These are phyloP conservation scores for Spiraea crenata DNA, from an alignment of 331 rosid genomes.

Conservation along the genomic window DNA sequence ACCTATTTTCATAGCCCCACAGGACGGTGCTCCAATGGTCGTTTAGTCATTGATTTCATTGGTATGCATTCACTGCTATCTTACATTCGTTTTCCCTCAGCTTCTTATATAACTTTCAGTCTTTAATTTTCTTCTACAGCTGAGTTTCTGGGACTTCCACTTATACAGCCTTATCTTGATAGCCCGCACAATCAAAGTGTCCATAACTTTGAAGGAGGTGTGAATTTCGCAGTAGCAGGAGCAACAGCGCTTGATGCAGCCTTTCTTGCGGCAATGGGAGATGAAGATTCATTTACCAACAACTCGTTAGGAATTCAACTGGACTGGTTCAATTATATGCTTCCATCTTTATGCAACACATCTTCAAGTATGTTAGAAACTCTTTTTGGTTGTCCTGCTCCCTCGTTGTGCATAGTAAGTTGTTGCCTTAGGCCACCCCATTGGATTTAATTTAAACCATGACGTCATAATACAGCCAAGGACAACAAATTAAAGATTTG, in stretches of 20 bases:
- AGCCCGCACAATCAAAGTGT: neutral
- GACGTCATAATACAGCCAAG: too few relatives aligned
- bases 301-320: slow-evolving; percentile 45
- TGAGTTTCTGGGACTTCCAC: slow-evolving; percentile 35
- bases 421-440: too few relatives aligned
- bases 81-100: neutral
- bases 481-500: too few relatives aligned
- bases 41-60: slow-evolving; percentile 40
- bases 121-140: slow-evolving; percentile 25
- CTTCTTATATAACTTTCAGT: neutral
- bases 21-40: slow-evolving; percentile 48
- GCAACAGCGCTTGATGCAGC: slow-evolving; percentile 34
- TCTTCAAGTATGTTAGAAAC: slow-evolving; percentile 6
- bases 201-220: slow-evolving; percentile 18
- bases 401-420: too few relatives aligned
- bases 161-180: slow-evolving; percentile 35
- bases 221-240: slow-evolving; percentile 51
- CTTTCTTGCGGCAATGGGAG: slow-evolving; percentile 41
- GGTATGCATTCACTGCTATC: slow-evolving; percentile 15
- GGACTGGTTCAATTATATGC: slow-evolving; percentile 22
- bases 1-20: slow-evolving; percentile 34
- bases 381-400: neutral
- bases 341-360: slow-evolving; percentile 12
- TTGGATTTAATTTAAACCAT: too few relatives aligned
- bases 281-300: slow-evolving; percentile 10